Evolutionary conservation across 1,139 yeast genomes (phyloP), one percentile per base, ranked within the genome.

Genomic region (Protomyces gravidus): DNA sequence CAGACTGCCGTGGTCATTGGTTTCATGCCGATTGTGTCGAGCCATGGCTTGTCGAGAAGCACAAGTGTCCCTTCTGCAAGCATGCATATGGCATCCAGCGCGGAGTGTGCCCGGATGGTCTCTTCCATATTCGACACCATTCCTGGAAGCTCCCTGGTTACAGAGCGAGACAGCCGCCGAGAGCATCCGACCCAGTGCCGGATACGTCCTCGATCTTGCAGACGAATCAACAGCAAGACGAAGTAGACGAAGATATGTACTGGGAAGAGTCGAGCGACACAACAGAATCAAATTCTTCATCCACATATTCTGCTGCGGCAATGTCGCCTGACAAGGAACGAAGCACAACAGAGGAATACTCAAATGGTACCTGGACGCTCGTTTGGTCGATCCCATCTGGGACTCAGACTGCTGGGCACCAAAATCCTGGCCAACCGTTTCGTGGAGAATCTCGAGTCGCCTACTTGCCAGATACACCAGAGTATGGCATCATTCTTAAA

Each of bases 1-100:
- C 49, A 21, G 32, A 45, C 11, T 51, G 56, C 30, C 26, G 9
- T 13, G 56, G 56, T 5, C 56, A 51, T 45, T 51, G 32, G 23
- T 51, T 28, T 23, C 56, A 51, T 45, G 32, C 45, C 5, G 56
- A 51, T 26, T 51, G 56, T 36, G 45, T 51, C 30, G 30, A 19
- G 6, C 42, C 32, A 5, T 51, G 56, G 56, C 32, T 51, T n/a
- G 30, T 26, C n/a, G 56, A 51, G 30, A 51, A 51, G 42, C 50
- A 30, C 7, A 49, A 51, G 42, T 51, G 56, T 42, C 56, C 56
- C 7, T 51, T 42, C 23, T 51, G 56, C 27, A 51, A 51, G 33
- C 23, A 36, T 19, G 21, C 45, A 9, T 51, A 51, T 23, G 56
- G 56, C 17, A 27, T 45, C 17, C 30, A 13, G 25, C 19, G 42